These are phyloP conservation scores for Yarrowia porcina DNA, from an alignment of 805 yeast genomes.

Conservation along the genomic window DNA sequence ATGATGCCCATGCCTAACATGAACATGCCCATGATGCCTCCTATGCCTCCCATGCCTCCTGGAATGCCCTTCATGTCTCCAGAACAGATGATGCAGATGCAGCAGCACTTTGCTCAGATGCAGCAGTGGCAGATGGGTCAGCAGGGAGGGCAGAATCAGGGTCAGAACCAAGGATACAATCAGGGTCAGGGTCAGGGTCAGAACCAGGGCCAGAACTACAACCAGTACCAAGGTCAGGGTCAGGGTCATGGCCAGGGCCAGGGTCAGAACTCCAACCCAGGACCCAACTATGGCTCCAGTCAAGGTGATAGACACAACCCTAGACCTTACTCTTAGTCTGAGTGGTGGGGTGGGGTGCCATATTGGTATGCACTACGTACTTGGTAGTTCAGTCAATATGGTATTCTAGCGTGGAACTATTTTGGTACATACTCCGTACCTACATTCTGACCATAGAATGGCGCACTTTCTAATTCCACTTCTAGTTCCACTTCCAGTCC, in stretches of 20 bases:
- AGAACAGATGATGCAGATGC: conserved; percentile 29
- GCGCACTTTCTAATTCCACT: too few relatives aligned
- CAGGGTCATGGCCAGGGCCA: background rate
- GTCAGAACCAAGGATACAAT: conserved; percentile 25
- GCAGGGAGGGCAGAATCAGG: background rate
- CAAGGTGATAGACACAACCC: conserved; percentile 15
- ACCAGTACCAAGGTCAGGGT: conserved; percentile 28
- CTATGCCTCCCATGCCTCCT: conserved; percentile 26
- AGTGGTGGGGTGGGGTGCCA: too few relatives aligned
- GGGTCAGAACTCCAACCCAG: too few relatives aligned
- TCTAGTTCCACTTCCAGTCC: too few relatives aligned
- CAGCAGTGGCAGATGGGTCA: conserved; percentile 29
- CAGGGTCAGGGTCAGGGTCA: conserved; percentile 25
- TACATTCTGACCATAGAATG: too few relatives aligned
- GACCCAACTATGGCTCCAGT: too few relatives aligned
- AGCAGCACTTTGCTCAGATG: conserved; percentile 28
- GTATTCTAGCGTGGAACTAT: too few relatives aligned
- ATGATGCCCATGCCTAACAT: background rate
- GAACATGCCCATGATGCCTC: conserved; percentile 27
- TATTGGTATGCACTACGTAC: too few relatives aligned
- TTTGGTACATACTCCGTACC: too few relatives aligned
- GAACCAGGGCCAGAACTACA: background rate
- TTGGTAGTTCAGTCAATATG: too few relatives aligned
- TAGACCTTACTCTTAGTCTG: background rate
- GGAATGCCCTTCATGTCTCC: conserved; percentile 25